Percentiles rank a stretch among this genome's conserved stretches.
phyloP scores from a whole-genome alignment of 2,329 filamentous ascomycete genomes.

The Aspergillus quadrilineatus region DNA sequence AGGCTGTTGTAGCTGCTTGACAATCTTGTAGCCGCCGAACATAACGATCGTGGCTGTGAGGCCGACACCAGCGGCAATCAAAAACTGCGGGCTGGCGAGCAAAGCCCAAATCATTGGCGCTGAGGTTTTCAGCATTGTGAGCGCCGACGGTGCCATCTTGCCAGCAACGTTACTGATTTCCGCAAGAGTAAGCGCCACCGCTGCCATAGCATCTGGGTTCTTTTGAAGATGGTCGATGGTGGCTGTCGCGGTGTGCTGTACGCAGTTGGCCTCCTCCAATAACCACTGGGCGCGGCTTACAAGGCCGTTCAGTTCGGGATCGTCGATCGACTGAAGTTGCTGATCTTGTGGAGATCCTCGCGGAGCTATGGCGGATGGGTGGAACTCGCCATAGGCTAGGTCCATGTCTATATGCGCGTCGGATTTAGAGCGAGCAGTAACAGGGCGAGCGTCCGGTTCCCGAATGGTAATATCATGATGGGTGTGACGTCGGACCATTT shows the following conservation, averaged over 20 bases:
- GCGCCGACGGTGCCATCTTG: slow-evolving; percentile 80
- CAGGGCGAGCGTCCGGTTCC: slow-evolving; percentile 25
- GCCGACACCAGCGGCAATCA: slow-evolving; percentile 85
- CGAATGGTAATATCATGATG: slow-evolving; percentile 34
- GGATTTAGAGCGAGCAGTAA: slow-evolving; percentile 31
- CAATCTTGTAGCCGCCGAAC: slow-evolving; percentile 95
- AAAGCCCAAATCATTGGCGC: slow-evolving; percentile 85
- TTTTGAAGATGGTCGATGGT: slow-evolving; percentile 79
- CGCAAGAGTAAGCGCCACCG: slow-evolving; percentile 86
- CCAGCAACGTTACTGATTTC: slow-evolving; percentile 80
- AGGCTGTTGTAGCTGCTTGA: slow-evolving; percentile 68
- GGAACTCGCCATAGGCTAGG: slow-evolving; percentile 84
- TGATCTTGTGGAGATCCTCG: slow-evolving; percentile 14
- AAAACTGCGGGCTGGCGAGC: slow-evolving; percentile 85
- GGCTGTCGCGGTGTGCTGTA: slow-evolving; percentile 77
- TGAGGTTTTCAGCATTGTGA: slow-evolving; percentile 72
- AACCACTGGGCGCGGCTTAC: slow-evolving; percentile 73
- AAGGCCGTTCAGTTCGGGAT: slow-evolving; percentile 64
- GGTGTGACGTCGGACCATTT: slow-evolving; percentile 40
- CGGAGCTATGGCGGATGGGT: slow-evolving; percentile 54
- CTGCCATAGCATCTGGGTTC: slow-evolving; percentile 88
- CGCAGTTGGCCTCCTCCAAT: slow-evolving; percentile 81
- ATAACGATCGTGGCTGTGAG: slow-evolving; percentile 94
- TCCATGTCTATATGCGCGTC: slow-evolving; percentile 72
- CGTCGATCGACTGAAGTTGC: slow-evolving; percentile 44